Evolutionary conservation across 1,284 basidiomycete genomes (phyloP), one percentile per base, ranked within the genome.

Genomic region (Microbotryomycetes sp.): DNA sequence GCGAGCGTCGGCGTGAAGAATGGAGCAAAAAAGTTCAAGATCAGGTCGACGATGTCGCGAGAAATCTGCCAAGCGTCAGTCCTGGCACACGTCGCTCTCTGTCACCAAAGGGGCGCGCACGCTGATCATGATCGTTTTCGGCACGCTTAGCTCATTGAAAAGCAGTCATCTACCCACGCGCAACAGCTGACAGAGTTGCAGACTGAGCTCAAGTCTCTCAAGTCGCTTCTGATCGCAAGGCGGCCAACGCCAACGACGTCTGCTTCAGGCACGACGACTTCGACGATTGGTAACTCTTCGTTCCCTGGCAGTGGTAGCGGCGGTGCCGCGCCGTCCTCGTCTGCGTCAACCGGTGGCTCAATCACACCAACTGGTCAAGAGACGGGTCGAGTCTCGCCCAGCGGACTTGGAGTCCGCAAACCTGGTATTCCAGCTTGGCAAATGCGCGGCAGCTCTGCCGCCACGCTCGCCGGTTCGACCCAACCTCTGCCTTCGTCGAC

Each of bases 71-170:
- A 4, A 90, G 88, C 82, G 92, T 91, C 67, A 30, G 76, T 73
- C 46, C 29, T 52, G 6, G 24, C 4, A 1, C 35, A 3, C 45
- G 56, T 18, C 13, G 30, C 35, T 45, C 45, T 53, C 28, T 13
- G 45, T 35, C 28, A 7, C 24, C 23, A n/a, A n/a, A n/a, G n/a
- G n/a, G n/a, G n/a, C n/a, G n/a, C n/a, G n/a, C n/a, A 3, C 46
- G 15, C 11, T 28, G 18, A 31, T 41, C 24, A 13, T 50, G 46
- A 26, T 18, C 48, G 46, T n/a, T n/a, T n/a, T n/a, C n/a, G n/a
- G n/a, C n/a, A n/a, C n/a, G n/a, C n/a, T n/a, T 70, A 94, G 89
- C 88, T 97, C 86, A 87, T 97, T 62, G 90, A 96, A 64, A 93
- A 91, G 78, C 90, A 89, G 73, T 88, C 91, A 72, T 87, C 91